A percentile compares a stretch with the other conserved stretches of the same genome.
phyloP scores from a whole-genome alignment of 2,329 filamentous ascomycete genomes.

The Colletotrichum karsti region DNA sequence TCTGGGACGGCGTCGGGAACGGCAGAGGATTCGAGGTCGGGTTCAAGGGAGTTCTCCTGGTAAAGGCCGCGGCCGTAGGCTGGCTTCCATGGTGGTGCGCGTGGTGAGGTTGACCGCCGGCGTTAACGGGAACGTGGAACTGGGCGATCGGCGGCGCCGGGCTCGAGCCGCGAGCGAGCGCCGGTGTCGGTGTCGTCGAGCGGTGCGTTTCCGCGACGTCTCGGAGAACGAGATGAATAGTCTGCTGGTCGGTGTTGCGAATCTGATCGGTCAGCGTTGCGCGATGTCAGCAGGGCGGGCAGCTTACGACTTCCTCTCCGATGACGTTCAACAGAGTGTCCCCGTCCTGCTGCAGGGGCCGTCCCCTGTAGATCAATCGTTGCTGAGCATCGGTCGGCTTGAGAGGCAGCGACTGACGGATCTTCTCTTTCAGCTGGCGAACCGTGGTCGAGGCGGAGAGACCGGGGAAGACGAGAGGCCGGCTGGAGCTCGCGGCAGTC shows the following conservation, averaged over 20 bases:
- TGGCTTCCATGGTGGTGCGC: constrained; percentile 36
- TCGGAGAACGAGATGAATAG: constrained; percentile 62
- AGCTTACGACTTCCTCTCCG: constrained; percentile 60
- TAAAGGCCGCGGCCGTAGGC: constrained; percentile 35
- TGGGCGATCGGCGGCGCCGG: constrained; percentile 32
- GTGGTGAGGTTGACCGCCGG: constrained; percentile 34
- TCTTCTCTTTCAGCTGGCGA: constrained; percentile 65
- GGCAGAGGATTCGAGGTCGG: constrained; percentile 36
- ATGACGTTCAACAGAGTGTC: constrained; percentile 67
- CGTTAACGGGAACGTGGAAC: constrained; percentile 23
- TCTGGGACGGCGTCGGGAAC: constrained; percentile 40
- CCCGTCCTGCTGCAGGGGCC: constrained; percentile 60
- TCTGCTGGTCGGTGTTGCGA: constrained; percentile 49
- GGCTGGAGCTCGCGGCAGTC: constrained; percentile 52
- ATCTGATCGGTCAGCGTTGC: constrained; percentile 21
- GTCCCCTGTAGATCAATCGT: constrained; percentile 68
- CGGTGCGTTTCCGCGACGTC: constrained; percentile 42
- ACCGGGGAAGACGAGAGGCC: constrained; percentile 57
- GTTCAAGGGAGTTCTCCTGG: constrained; percentile 39
- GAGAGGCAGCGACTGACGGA: constrained; percentile 58
- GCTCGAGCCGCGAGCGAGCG: constrained; percentile 32
- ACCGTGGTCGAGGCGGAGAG: constrained; percentile 62
- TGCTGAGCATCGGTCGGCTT: constrained; percentile 63
- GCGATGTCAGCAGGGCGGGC: constrained; percentile 5
- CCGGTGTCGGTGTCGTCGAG: constrained; percentile 34